These are phyloP conservation scores for Leccinum incarnatum DNA, from an alignment of 768 basidiomycete genomes.

Conservation along the genomic window DNA sequence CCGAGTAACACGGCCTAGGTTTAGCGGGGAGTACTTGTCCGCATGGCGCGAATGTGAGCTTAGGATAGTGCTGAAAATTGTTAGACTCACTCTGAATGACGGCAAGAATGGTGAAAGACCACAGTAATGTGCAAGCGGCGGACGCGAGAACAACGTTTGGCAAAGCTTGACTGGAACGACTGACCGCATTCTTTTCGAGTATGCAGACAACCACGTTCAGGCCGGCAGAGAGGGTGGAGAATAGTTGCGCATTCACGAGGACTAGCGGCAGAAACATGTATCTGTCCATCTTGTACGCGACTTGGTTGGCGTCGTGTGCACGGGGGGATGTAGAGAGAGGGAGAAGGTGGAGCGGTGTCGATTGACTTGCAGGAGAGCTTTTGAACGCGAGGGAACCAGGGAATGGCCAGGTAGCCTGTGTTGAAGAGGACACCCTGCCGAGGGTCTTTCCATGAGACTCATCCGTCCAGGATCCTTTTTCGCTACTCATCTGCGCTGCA, in stretches of 20 bases:
- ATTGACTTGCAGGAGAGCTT: neutral
- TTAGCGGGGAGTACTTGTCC: slow-evolving; percentile 22
- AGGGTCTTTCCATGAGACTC: slow-evolving; percentile 4
- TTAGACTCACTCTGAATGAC: slow-evolving; percentile 24
- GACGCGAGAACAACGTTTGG: slow-evolving; percentile 18
- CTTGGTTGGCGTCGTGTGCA: neutral
- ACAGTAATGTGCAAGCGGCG: slow-evolving; percentile 21
- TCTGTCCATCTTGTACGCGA: neutral
- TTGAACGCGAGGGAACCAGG: slow-evolving; percentile 25
- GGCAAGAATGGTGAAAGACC: slow-evolving; percentile 21
- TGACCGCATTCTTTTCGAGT: slow-evolving; percentile 1
- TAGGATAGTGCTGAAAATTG: neutral
- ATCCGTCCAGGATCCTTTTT: slow-evolving; percentile 12
- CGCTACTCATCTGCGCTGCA: slow-evolving; percentile 1
- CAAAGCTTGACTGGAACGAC: neutral
- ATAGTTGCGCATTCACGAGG: slow-evolving; percentile 20
- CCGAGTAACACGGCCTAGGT: slow-evolving; percentile 7
- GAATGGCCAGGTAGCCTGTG: slow-evolving; percentile 32
- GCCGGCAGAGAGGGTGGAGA: slow-evolving; percentile 24
- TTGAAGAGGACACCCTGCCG: slow-evolving; percentile 29
- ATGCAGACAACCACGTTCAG: slow-evolving; percentile 17
- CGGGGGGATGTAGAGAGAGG: slow-evolving; percentile 3
- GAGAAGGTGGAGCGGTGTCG: neutral
- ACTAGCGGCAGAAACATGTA: slow-evolving; percentile 4
- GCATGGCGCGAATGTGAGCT: slow-evolving; percentile 1